Evolutionary conservation across 2,329 filamentous ascomycete genomes (phyloP).

Genomic region (Verticillium albo-atrum): DNA sequence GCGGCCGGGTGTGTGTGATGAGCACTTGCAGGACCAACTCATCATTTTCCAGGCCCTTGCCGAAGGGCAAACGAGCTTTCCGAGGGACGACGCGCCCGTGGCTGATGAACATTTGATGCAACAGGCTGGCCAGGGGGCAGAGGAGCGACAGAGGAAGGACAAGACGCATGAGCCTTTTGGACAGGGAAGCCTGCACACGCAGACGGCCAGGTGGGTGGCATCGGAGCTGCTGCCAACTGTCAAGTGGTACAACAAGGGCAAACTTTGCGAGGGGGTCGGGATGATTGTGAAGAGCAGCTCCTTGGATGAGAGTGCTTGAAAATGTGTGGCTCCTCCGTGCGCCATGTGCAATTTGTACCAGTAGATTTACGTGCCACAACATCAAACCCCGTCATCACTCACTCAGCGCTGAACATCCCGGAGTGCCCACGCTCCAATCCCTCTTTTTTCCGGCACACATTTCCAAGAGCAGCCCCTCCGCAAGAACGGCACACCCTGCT

Average conservation of each 20-base stretch:
- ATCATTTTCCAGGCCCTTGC: constrained; percentile 56
- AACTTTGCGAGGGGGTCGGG: constrained; percentile 42
- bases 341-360: neutral
- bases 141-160: constrained; percentile 32
- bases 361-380: neutral
- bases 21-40: constrained; percentile 57
- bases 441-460: constrained; percentile 36
- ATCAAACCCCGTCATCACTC: neutral
- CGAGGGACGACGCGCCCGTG: constrained; percentile 17
- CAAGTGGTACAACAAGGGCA: constrained; percentile 47
- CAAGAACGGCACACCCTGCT: constrained; percentile 40
- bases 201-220: constrained; percentile 57
- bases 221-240: constrained; percentile 44
- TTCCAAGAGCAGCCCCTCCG: constrained; percentile 45
- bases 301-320: neutral
- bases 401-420: neutral
- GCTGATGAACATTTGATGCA: constrained; percentile 9
- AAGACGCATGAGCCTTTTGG: constrained; percentile 47
- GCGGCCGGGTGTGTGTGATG: constrained; percentile 44
- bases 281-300: constrained; percentile 6
- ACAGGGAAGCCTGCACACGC: constrained; percentile 50
- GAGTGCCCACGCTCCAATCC: constrained; percentile 15
- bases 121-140: constrained; percentile 19
- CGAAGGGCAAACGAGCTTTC: constrained; percentile 45
- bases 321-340: neutral